Base-by-base conservation (phyloP, 768 basidiomycete genomes). In the Punctularia strigosozonata region DNA sequence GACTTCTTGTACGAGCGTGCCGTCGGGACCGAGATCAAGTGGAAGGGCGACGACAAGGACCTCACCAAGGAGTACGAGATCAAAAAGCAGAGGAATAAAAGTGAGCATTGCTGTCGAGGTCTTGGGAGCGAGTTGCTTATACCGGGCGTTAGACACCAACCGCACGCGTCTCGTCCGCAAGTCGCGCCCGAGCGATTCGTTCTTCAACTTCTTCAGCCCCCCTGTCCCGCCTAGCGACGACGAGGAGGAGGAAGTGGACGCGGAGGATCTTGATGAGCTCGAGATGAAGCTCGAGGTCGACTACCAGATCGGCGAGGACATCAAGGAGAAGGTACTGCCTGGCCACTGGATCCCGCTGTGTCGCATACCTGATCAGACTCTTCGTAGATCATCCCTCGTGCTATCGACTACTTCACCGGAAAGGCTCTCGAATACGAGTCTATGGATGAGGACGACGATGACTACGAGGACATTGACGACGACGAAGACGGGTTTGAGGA, bases 1-100 rank as follows among this genome's bases (percentile, higher is more conserved):
- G 94, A 98, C 66, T 95, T 94, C 54, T 78, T 94, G 36, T 99
- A 94, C 61, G 90, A 95, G 68, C 81, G 77, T 44, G 89, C 94
- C 34, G 77, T 87, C 53, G 94, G 94, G 17, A 83, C 82, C 32
- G 73, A 80, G 53, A 91, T 99, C 65, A 77, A 80, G 60, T 99
- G 94, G 94, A 94, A 94, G 65, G n/a, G n/a, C n/a, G 91, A 88
- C 59, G 92, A 94, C 50, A 92, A 95, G 66, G 89, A 99, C 63
- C 70, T 99, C 42, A 99, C 94, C 37, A 89, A 90, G 65, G 86
- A 87, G 64, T 85, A 88, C 51, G 94, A 98, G 67, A 92, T 97
- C 60, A 95, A 94, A 74, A 97, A 95, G 70, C 94, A 98, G 65
- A 71, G 94, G 53, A 99, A 99, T 67, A 99, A 97, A 74, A 91